Base-by-base conservation (phyloP, 805 yeast species). In the Wickerhamiella sorbophila region DNA sequence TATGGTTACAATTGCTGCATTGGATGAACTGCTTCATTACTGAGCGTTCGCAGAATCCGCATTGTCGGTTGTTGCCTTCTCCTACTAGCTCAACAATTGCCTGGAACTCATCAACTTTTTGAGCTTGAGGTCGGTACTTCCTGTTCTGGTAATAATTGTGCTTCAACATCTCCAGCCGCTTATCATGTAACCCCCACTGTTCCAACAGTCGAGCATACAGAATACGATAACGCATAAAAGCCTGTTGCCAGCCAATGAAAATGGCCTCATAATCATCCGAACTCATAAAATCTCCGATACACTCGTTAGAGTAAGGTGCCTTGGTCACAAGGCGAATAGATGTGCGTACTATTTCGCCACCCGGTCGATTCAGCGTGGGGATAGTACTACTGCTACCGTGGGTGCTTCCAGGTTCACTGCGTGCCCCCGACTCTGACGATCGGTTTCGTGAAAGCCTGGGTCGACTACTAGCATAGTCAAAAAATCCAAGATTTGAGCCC, bases 161-260 rank as follows among this genome's bases (percentile, higher is more conserved):
- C 59, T 87, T 85, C 43, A 84, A 57, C 9, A 87, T 71, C 52
- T 87, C 87, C 22, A 83, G 75, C 34, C 95, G 61, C 48, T 78
- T 74, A n/a, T 81, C 70, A 0, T 86, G 81, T 16, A 86, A 65
- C 0, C 91, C 93, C 96, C 96, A 88, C 27, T 71, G 59, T 52
- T 72, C 82, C 12, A 87, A 63, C 54, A 87, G 68, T 16, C 78
- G 72, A 0, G 95, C 86, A 57, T 88, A 87, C 49, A 77, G 79
- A 17, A 71, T 67, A 32, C 95, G 58, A 54, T 74, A 71, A 1
- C n/a, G n/a, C 15, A 39, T 33, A 8, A 49, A 36, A 12, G 45
- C 19, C 20, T 24, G 10, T 5, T 16, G 33, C n/a, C n/a, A 12
- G 8, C 33, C 18, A 12, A n/a, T 31, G 15, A 14, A 31, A 31